These are phyloP conservation scores for Phyllosticta paracitricarpa DNA, from an alignment of 2,329 filamentous ascomycete species.

Conservation along the genomic window DNA sequence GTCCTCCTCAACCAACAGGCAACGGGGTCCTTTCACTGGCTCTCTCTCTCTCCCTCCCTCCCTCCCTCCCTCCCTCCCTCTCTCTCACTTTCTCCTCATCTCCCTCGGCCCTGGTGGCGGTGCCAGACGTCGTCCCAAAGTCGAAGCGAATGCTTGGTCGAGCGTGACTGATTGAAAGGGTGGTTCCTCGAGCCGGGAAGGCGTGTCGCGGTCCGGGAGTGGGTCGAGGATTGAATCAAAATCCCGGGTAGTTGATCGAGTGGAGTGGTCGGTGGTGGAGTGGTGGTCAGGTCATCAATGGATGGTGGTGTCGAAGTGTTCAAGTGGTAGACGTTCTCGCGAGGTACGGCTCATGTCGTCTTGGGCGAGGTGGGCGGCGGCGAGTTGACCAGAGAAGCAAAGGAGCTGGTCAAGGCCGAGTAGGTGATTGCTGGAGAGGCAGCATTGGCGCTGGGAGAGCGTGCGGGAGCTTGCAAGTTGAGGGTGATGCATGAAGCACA, in stretches of 20 bases:
- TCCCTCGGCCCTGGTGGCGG: neutral
- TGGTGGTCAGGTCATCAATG: neutral
- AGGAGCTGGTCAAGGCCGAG: slow-evolving; percentile 31
- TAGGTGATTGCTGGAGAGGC: slow-evolving; percentile 17
- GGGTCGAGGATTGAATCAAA: neutral
- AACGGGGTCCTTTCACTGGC: neutral
- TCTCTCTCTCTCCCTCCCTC: neutral
- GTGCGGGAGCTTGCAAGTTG: slow-evolving; percentile 25
- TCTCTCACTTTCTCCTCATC: neutral
- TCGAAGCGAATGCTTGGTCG: neutral
- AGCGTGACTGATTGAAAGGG: neutral
- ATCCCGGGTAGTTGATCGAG: neutral
- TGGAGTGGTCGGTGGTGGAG: neutral
- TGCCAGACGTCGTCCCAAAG: neutral
- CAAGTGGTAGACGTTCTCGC: neutral
- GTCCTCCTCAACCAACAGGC: neutral
- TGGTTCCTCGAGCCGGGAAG: neutral
- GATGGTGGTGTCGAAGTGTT: neutral
- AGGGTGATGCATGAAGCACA: slow-evolving; percentile 30
- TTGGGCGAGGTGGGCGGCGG: slow-evolving; percentile 3
- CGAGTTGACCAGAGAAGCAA: slow-evolving; percentile 26
- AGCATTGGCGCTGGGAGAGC: slow-evolving; percentile 22
- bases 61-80: neutral
- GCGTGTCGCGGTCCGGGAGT: neutral
- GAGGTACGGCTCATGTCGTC: slow-evolving; percentile 1